Evolutionary conservation across 257 asterid species (phyloP), one percentile per base, ranked within the genome.

Genomic region (Cruciata laevipes): DNA sequence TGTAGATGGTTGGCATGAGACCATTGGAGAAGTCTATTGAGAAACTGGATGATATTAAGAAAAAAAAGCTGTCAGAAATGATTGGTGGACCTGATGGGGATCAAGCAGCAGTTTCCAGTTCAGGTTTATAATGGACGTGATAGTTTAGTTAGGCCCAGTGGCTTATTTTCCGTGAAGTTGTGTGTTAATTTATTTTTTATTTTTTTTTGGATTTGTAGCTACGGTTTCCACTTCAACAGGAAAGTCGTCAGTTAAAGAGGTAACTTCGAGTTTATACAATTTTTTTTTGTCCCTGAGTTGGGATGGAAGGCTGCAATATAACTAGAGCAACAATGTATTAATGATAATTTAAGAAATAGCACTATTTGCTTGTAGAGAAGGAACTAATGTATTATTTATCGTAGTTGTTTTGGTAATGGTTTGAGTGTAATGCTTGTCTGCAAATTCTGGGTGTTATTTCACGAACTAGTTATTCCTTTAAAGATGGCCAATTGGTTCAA

Each of bases 1-100:
- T 59, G 80, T 80, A 92, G 98, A 79, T 83, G 82, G 99, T 90
- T 80, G 96, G 99, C 71, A 94, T 90, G 96, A 84, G 99, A 79
- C 98, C 99, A 56, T 78, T 94, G 83, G 99, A 94, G 75, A 94
- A 83, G 84, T 84, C 95, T 4, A 73, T 90, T 74, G 96, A 90
- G 77, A 94, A 94, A 83, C 85, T 94, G 69, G 99, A 94, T 62
- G 99, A 94, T 65, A 85, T 94, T 62, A 86, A 96, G 80, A 84
- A 81, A 82, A 94, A 94, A 82, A 94, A 90, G 77, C 77, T 94
- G 68, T 87, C 99, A 16, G 99, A 94, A 80, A 88, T 94, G 99
- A 94, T 94, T 78, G 96, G 82, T 77, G 85, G 89, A 70, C 72
- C 90, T 49, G 76, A 86, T 40, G 92, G 88, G 70, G 96, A 84